phyloP scores from a whole-genome alignment of 2,329 filamentous ascomycete species.

The Aspergillus melleus region DNA sequence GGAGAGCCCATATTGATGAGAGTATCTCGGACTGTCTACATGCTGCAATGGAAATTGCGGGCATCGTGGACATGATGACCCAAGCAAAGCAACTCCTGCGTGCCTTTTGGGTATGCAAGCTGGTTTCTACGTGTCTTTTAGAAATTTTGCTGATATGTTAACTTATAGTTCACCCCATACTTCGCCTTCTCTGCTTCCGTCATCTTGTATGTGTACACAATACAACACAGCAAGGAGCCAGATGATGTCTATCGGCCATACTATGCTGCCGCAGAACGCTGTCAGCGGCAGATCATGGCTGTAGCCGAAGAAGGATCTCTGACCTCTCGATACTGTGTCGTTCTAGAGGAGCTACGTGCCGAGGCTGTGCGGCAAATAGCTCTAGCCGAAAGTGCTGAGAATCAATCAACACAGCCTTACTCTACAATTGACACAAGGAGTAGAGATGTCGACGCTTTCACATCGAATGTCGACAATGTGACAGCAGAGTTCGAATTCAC shows the following conservation, averaged over 20 bases:
- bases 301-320: neutral
- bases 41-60: neutral
- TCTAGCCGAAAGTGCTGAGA: neutral
- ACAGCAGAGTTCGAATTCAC: neutral
- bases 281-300: neutral
- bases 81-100: conserved; percentile 4
- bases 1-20: neutral
- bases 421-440: neutral
- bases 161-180: neutral
- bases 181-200: neutral
- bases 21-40: neutral
- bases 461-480: neutral
- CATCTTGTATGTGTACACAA: neutral
- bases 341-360: neutral
- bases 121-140: neutral
- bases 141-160: neutral
- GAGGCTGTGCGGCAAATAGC: neutral
- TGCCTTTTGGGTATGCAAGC: conserved; percentile 2
- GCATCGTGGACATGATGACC: conserved; percentile 4
- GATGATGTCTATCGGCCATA: neutral
- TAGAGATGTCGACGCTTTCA: neutral
- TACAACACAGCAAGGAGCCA: neutral
- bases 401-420: neutral
- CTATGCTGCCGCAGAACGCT: neutral
- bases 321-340: neutral